Percentiles rank a stretch among this genome's conserved stretches.
Evolutionary conservation across 2,329 filamentous ascomycete genomes (phyloP).

Genomic region (Herpomyces periplanetae): DNA sequence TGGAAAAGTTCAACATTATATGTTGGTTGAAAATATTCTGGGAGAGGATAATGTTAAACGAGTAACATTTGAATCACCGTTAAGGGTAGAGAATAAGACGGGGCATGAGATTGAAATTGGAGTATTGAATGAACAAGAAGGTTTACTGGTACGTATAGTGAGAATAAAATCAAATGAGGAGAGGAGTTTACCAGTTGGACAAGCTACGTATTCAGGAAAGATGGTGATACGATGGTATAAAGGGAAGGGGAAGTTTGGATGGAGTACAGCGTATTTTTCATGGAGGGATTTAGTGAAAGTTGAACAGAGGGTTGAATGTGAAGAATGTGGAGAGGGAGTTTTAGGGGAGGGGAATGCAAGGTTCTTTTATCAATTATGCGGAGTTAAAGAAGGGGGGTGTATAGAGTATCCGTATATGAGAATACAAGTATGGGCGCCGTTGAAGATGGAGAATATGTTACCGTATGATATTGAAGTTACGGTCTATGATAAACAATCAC

Average conservation of each 20-base stretch:
- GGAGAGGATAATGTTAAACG: conserved; percentile 93
- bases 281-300: too few species aligned
- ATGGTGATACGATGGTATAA: too few species aligned
- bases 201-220: too few species aligned
- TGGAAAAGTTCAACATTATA: conserved; percentile 48
- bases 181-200: conserved; percentile 59
- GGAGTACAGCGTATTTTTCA: too few species aligned
- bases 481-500: conserved; percentile 93
- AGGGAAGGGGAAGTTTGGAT: too few species aligned
- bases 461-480: conserved; percentile 97
- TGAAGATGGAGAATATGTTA: conserved; percentile 71
- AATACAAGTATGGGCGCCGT: conserved; percentile 53
- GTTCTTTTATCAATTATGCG: too few species aligned
- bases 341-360: too few species aligned
- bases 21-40: conserved; percentile 63
- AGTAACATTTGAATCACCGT: conserved; percentile 65
- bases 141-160: conserved; percentile 78
- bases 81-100: conserved; percentile 77
- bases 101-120: conserved; percentile 83
- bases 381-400: too few species aligned
- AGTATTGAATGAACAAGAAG: conserved; percentile 50
- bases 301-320: too few species aligned
- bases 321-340: too few species aligned
- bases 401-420: conserved; percentile 96
- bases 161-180: conserved; percentile 77